phyloP scores from a whole-genome alignment of 1,284 basidiomycete species.

The Coriolopsis trogii region DNA sequence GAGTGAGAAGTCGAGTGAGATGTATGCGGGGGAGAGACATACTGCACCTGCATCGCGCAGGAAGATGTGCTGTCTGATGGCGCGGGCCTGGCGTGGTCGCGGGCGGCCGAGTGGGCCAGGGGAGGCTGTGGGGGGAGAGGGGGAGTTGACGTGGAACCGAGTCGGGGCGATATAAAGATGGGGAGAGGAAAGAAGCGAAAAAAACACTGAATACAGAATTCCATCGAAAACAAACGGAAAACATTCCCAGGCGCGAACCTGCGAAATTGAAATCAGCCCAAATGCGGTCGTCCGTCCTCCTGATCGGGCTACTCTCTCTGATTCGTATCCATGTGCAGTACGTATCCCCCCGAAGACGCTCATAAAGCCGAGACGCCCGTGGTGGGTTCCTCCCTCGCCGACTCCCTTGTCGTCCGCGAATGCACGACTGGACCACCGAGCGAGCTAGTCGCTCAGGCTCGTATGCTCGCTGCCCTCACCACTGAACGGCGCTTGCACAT shows the following conservation, averaged over 20 bases:
- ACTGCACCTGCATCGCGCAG: constrained; percentile 28
- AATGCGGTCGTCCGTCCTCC: constrained; percentile 26
- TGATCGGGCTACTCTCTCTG: constrained; percentile 26
- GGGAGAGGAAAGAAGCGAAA: constrained; percentile 35
- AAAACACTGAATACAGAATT: constrained; percentile 39
- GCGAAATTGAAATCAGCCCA: constrained; percentile 29
- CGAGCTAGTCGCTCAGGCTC: too few relatives aligned
- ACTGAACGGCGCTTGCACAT: constrained; percentile 16
- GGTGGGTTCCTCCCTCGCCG: neutral
- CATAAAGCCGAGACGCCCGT: neutral
- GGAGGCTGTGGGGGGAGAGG: constrained; percentile 23
- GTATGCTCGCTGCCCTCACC: neutral
- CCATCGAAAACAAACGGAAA: constrained; percentile 38
- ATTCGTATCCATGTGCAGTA: constrained; percentile 22
- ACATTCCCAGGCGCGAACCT: constrained; percentile 35
- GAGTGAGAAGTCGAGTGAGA: neutral
- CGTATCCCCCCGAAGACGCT: constrained; percentile 2
- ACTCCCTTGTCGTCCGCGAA: neutral
- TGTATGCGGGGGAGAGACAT: constrained; percentile 1
- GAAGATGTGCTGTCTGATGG: neutral
- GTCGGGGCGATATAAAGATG: constrained; percentile 33
- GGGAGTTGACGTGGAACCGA: constrained; percentile 32
- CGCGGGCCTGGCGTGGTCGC: neutral
- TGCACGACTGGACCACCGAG: neutral
- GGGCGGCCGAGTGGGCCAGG: constrained; percentile 12